Evolutionary conservation across 208 protist genomes (phyloP).

Genomic region (Crithidia fasciculata): DNA sequence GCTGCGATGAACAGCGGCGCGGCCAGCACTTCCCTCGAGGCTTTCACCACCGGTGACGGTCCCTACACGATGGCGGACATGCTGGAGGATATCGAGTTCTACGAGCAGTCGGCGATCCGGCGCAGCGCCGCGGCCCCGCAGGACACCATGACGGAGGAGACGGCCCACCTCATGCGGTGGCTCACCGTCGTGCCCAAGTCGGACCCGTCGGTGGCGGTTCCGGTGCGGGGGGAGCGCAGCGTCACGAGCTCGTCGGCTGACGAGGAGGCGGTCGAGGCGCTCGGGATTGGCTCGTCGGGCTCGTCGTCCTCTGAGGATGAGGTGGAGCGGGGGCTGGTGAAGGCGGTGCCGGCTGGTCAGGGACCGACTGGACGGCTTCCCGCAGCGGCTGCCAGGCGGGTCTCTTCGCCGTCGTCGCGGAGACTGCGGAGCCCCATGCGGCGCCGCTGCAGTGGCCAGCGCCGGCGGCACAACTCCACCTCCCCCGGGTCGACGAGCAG

Average conservation of each 20-base stretch:
- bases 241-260: neutral
- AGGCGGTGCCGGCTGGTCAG: constrained; percentile 7
- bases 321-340: constrained; percentile 15
- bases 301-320: constrained; percentile 21
- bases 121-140: constrained; percentile 31
- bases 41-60: neutral
- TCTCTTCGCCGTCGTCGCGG: no score
- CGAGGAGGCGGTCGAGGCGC: constrained; percentile 3
- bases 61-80: constrained; percentile 14
- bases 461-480: neutral
- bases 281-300: constrained; percentile 17
- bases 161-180: constrained; percentile 31
- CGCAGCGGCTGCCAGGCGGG: no score
- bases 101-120: constrained; percentile 32
- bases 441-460: neutral
- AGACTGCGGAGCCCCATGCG: no score
- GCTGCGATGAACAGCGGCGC: neutral
- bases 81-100: constrained; percentile 27
- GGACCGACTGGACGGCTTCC: neutral
- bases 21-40: neutral
- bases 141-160: constrained; percentile 21
- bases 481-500: neutral
- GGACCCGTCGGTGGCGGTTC: constrained; percentile 1
- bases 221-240: neutral
- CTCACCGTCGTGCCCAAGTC: constrained; percentile 15